Base-by-base conservation (phyloP, 805 yeast genomes). In the Barnettozyma californica region DNA sequence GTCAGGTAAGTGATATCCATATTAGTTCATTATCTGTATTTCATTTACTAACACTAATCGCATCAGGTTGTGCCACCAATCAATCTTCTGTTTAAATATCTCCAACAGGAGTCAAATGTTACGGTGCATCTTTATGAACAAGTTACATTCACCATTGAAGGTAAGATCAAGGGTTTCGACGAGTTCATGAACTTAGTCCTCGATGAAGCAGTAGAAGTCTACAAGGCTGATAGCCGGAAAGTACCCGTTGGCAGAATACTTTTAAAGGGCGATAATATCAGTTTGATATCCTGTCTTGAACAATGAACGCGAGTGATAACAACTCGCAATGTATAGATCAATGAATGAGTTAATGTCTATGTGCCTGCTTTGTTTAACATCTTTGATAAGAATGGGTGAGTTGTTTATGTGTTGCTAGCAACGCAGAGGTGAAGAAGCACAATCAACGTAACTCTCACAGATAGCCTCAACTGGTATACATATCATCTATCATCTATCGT, bases 181-280 rank as follows among this genome's bases (percentile, higher is more conserved):
- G 99, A 95, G 69, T 92, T 91, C 61, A 95, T 94, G 99, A 94
- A 94, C 63, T 68, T 82, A 16, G 85, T 81, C 4, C 67, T 82
- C 20, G 82, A 78, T 31, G 77, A 78, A 44, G 84, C 85, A 0
- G 59, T 64, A 11, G 96, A 95, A 58, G 71, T 92, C 6, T 71
- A 75, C 45, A 62, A 63, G n/a, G 76, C 75, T 35, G 80, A 81
- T 1, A 73, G 75, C 44, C 53, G 73, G 1, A 70, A 71, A 47
- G 76, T 79, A 25, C 67, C 68, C n/a, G 61, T 88, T 49, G 96
- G 96, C 1, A 72, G 86, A 50, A 78, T 94, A 21, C 64, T 94
- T 55, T 70, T 94, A 49, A 94, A 94, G 66, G 99, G 99, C 4
- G 99, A 94, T 63, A 94, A 90, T 63, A 87, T 94, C 41, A 84